Percentiles rank a stretch among this genome's conserved stretches.
Evolutionary conservation across 495 filamentous ascomycete species (phyloP).

Genomic region (Podospora pseudocomata): DNA sequence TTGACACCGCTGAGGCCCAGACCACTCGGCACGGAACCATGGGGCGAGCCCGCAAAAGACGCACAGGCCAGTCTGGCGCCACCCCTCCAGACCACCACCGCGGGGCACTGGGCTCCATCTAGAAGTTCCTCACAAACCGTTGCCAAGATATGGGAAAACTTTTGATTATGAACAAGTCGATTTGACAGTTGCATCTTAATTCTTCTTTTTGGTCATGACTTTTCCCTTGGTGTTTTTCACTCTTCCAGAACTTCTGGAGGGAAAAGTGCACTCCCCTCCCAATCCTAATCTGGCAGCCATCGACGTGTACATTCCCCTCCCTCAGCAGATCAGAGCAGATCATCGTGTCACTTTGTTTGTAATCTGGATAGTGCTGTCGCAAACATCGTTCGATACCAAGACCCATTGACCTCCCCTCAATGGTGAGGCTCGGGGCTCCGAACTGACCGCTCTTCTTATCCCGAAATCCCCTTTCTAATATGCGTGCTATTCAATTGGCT

Average conservation of each 20-base stretch:
- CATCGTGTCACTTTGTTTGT: slow-evolving; percentile 10
- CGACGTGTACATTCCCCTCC: not conserved
- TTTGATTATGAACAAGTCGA: not conserved
- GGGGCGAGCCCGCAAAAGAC: slow-evolving; percentile 21
- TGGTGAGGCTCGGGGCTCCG: not conserved
- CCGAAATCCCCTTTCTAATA: not conserved
- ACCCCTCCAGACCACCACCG: slow-evolving; percentile 5
- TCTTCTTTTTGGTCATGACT: not conserved
- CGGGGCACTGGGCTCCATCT: not conserved
- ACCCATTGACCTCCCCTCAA: not conserved
- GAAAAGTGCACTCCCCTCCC: not conserved
- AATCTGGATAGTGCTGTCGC: not conserved
- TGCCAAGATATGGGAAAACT: not conserved
- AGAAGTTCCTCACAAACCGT: not conserved
- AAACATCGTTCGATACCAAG: slow-evolving; percentile 7
- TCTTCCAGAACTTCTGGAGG: not conserved
- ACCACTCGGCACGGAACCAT: slow-evolving; percentile 18
- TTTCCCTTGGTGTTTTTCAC: not conserved
- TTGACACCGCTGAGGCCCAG: slow-evolving; percentile 13
- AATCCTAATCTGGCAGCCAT: slow-evolving; percentile 1
- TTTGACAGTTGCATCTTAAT: not conserved
- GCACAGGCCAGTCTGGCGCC: slow-evolving; percentile 22
- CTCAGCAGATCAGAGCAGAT: slow-evolving; percentile 10
- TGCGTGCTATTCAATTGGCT: not conserved
- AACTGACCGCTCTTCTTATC: not conserved